phyloP scores from a whole-genome alignment of 108 stramenopile species.

The Skeletonema costatum region DNA sequence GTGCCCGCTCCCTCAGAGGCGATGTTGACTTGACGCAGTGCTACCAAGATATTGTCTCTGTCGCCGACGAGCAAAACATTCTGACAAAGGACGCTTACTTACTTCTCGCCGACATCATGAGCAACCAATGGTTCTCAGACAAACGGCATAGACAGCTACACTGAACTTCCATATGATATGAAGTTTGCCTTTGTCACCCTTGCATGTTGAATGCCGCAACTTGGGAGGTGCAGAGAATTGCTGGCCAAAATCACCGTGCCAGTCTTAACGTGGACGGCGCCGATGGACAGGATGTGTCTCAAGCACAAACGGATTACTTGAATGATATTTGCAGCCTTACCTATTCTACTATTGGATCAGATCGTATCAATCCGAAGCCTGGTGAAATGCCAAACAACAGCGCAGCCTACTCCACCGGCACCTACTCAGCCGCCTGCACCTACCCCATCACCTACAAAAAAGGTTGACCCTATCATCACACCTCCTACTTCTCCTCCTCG shows the following conservation, averaged over 20 bases:
- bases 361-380: not conserved
- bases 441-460: not conserved
- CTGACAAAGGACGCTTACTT: not conserved
- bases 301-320: conserved; percentile 13
- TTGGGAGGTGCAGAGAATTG: conserved; percentile 19
- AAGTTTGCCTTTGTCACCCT: conserved; percentile 26
- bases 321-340: conserved; percentile 15
- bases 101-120: not conserved
- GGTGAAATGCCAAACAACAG: not conserved
- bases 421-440: not conserved
- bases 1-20: not conserved
- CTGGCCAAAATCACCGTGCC: conserved; percentile 13
- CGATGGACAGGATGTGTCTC: conserved; percentile 13
- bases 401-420: not conserved
- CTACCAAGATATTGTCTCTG: not conserved
- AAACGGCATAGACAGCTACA: not conserved
- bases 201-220: conserved; percentile 13
- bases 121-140: not conserved
- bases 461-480: not conserved
- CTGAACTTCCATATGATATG: not conserved
- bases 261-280: conserved; percentile 5
- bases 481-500: not conserved
- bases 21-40: not conserved
- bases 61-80: not conserved
- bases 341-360: not conserved